Percentiles rank a stretch among this genome's conserved stretches.
phyloP scores from a whole-genome alignment of 352 stramenopile species.

The Phytophthora megakarya region DNA sequence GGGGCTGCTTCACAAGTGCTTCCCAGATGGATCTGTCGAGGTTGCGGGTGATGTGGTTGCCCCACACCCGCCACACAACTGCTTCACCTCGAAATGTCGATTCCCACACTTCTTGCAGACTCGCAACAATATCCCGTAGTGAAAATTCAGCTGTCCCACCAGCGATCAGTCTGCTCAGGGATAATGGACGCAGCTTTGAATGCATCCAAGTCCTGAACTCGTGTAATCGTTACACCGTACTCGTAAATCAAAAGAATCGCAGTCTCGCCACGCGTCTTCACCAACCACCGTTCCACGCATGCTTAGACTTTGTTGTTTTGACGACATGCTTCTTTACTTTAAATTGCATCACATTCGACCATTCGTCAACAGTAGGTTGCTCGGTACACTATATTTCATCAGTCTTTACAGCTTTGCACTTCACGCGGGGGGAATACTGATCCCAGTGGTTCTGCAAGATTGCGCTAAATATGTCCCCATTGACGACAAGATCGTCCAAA shows the following conservation, averaged over 20 bases:
- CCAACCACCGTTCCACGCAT: not conserved
- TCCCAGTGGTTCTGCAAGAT: no score
- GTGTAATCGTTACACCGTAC: not conserved
- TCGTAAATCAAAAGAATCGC: not conserved
- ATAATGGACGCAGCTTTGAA: no score
- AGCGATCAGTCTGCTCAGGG: no score
- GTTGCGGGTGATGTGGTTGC: not conserved
- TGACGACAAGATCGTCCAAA: no score
- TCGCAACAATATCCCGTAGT: no score
- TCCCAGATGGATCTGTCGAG: not conserved
- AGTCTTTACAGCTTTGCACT: not conserved
- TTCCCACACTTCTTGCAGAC: no score
- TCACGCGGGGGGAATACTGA: not conserved
- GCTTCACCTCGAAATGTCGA: no score
- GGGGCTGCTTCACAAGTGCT: no score
- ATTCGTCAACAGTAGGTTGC: not conserved
- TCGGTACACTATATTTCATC: not conserved
- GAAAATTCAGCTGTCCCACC: no score
- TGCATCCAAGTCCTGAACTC: no score
- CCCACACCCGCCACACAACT: no score
- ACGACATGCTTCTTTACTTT: conserved; percentile 3
- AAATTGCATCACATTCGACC: conserved; percentile 5
- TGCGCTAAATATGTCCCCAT: no score
- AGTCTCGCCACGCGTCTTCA: not conserved
- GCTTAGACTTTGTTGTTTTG: not conserved